phyloP scores from a whole-genome alignment of 2,329 filamentous ascomycete genomes.

The Fusarium abutilonis region DNA sequence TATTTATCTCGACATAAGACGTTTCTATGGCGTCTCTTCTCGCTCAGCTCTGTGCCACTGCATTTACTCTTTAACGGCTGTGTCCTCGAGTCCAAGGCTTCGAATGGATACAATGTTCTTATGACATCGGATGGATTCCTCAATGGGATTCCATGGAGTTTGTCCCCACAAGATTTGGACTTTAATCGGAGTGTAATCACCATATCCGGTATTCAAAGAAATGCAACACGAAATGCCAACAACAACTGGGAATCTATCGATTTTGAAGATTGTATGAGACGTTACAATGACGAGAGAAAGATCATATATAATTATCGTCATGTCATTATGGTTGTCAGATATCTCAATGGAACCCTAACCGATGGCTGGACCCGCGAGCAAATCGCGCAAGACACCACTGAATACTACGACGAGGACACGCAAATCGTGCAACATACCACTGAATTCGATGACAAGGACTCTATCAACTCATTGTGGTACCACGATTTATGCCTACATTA shows the following conservation, averaged over 20 bases:
- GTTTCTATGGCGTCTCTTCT: not conserved
- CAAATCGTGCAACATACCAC: not conserved
- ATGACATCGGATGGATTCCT: slow-evolving; percentile 6
- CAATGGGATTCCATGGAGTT: not conserved
- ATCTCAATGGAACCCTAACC: not conserved
- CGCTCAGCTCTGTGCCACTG: slow-evolving; percentile 5
- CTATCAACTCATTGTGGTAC: slow-evolving; percentile 5
- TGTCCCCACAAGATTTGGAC: not conserved
- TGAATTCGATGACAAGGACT: not conserved
- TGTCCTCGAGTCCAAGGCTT: not conserved
- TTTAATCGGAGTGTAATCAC: not conserved
- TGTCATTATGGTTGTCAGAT: slow-evolving; percentile 6
- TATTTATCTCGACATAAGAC: not conserved
- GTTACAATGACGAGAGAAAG: not conserved
- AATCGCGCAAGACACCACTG: no score
- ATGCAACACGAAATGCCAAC: not conserved
- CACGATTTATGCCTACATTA: not conserved
- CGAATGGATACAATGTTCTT: slow-evolving; percentile 2
- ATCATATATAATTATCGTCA: slow-evolving; percentile 7
- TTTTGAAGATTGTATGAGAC: not conserved
- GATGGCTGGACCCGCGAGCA: slow-evolving; percentile 2
- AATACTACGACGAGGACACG: no score
- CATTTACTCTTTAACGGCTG: slow-evolving; percentile 1
- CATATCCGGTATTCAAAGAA: not conserved
- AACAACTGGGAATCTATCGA: slow-evolving; percentile 5